A percentile compares a stretch with the other conserved stretches of the same genome.
Evolutionary conservation across 2,329 filamentous ascomycete species (phyloP).

Genomic region (Hyphodiscus sp.): DNA sequence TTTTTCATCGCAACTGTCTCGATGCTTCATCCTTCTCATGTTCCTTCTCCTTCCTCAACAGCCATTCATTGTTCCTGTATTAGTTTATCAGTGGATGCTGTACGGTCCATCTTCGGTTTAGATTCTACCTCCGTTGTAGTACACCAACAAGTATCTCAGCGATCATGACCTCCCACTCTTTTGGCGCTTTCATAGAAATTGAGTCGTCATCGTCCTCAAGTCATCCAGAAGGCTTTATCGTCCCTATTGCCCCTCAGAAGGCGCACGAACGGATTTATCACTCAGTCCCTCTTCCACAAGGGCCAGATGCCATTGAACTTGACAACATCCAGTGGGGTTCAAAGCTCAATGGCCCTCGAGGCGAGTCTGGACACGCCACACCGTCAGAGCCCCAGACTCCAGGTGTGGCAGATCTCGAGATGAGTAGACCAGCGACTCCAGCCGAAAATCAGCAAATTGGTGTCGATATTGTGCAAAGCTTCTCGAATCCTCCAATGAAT

Average conservation of each 20-base stretch:
- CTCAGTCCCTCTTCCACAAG: slow-evolving; percentile 19
- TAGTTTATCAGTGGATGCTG: neutral
- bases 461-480: slow-evolving; percentile 46
- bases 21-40: neutral
- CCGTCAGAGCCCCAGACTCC: slow-evolving; percentile 21
- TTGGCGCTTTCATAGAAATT: slow-evolving; percentile 23
- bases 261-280: slow-evolving; percentile 26
- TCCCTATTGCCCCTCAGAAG: slow-evolving; percentile 23
- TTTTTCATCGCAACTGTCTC: neutral
- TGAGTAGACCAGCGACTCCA: slow-evolving; percentile 46
- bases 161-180: slow-evolving; percentile 21
- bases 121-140: neutral
- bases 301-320: slow-evolving; percentile 22
- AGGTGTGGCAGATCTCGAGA: slow-evolving; percentile 35
- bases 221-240: slow-evolving; percentile 4
- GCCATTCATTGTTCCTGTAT: neutral
- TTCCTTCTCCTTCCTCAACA: neutral
- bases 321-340: slow-evolving; percentile 21
- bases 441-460: slow-evolving; percentile 30
- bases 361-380: slow-evolving; percentile 1
- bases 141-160: neutral
- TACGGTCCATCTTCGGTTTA: too few species aligned
- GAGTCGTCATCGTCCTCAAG: slow-evolving; percentile 15
- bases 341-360: slow-evolving; percentile 15
- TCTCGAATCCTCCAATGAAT: slow-evolving; percentile 59